These are phyloP conservation scores for Tricholoma matsutake DNA, from an alignment of 768 basidiomycete genomes.

Conservation along the genomic window DNA sequence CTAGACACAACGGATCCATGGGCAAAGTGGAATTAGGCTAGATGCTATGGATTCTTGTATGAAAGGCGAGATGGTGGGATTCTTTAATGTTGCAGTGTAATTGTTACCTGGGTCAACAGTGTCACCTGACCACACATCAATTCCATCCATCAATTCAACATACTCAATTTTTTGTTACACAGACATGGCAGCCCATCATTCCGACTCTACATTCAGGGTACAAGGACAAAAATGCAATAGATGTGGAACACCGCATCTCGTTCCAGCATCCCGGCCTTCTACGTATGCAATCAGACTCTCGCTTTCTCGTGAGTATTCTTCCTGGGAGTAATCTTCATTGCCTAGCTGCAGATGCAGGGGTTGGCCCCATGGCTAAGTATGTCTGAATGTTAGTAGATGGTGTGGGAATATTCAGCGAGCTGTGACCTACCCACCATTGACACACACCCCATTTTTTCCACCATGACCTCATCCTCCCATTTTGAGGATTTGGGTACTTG, in stretches of 20 bases:
- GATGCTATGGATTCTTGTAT: no score
- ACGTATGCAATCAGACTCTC: not conserved
- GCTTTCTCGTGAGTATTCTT: not conserved
- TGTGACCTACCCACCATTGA: not conserved
- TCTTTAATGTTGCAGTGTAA: no score
- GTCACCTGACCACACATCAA: not conserved
- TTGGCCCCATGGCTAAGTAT: not conserved
- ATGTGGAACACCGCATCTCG: not conserved
- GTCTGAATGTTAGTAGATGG: not conserved
- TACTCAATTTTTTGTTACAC: not conserved
- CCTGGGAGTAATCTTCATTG: no score
- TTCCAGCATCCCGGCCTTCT: not conserved
- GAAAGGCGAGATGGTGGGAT: no score
- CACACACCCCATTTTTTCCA: not conserved
- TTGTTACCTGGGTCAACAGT: not conserved
- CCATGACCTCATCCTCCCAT: not conserved
- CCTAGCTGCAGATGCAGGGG: not conserved
- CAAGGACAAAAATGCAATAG: not conserved
- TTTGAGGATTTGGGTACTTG: not conserved
- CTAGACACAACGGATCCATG: no score
- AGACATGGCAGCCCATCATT: not conserved
- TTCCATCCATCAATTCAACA: not conserved
- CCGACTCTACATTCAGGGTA: not conserved
- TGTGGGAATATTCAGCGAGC: not conserved
- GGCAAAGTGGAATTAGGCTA: no score